A percentile compares a stretch with the other conserved stretches of the same genome.
phyloP scores from a whole-genome alignment of 2,329 filamentous ascomycete genomes.

The Fusarium torulosum region DNA sequence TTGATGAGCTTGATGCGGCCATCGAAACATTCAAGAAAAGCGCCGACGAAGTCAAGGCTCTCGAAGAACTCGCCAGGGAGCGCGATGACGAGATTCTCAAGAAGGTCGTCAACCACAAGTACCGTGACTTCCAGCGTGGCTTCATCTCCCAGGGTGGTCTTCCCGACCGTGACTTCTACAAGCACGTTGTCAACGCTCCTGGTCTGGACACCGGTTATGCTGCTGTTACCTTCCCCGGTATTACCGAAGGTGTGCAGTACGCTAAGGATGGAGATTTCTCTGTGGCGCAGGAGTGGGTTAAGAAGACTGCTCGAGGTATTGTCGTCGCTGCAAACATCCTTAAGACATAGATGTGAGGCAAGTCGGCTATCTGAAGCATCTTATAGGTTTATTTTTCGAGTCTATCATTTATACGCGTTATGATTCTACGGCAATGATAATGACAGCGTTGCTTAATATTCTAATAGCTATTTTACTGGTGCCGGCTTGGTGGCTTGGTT shows the following conservation, averaged over 20 bases:
- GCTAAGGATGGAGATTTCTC: slow-evolving; percentile 50
- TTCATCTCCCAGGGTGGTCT: slow-evolving; percentile 63
- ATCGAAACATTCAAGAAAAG: slow-evolving; percentile 54
- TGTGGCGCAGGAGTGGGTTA: slow-evolving; percentile 53
- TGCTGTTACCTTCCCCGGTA: slow-evolving; percentile 63
- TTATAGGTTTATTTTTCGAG: too few relatives aligned
- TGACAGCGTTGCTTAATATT: neutral
- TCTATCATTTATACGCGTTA: slow-evolving; percentile 19
- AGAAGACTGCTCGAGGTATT: slow-evolving; percentile 53
- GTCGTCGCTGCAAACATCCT: slow-evolving; percentile 53
- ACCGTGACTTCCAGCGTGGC: slow-evolving; percentile 62
- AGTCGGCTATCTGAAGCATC: too few relatives aligned
- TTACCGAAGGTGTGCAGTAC: slow-evolving; percentile 75
- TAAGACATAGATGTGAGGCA: slow-evolving; percentile 45
- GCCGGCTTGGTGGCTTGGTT: slow-evolving; percentile 5
- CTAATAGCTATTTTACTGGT: neutral
- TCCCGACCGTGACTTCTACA: slow-evolving; percentile 60
- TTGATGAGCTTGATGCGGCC: slow-evolving; percentile 54
- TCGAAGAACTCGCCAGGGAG: slow-evolving; percentile 50
- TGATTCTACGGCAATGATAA: slow-evolving; percentile 15
- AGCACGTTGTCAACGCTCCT: slow-evolving; percentile 61
- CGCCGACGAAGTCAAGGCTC: slow-evolving; percentile 51
- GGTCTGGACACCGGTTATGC: slow-evolving; percentile 62
- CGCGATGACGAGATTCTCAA: slow-evolving; percentile 49
- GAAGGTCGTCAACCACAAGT: slow-evolving; percentile 59